Conservation (phyloP, 2,329 filamentous ascomycete genomes). For the Shiraia sp. region DNA sequence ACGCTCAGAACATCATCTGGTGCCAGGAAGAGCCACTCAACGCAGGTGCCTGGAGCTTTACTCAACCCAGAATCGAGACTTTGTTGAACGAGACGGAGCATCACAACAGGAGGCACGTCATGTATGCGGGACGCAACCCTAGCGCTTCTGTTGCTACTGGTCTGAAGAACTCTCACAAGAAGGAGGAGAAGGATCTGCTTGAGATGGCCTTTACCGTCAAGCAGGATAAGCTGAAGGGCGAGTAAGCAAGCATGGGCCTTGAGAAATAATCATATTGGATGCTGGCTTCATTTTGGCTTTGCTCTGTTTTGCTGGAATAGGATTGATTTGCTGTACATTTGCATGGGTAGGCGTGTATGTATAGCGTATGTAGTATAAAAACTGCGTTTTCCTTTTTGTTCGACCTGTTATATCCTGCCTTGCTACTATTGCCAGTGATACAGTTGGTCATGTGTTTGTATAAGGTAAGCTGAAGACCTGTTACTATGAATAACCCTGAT, state of each 20-base stretch:
- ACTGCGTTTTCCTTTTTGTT: slow-evolving; percentile 15
- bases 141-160: slow-evolving; percentile 94
- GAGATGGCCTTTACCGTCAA: slow-evolving; percentile 65
- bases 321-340: slow-evolving; percentile 29
- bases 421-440: neutral
- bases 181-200: slow-evolving; percentile 88
- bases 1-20: slow-evolving; percentile 97
- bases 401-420: neutral
- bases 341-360: slow-evolving; percentile 35
- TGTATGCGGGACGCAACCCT: slow-evolving; percentile 94
- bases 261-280: slow-evolving; percentile 6
- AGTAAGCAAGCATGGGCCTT: slow-evolving; percentile 46
- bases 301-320: slow-evolving; percentile 8
- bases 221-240: slow-evolving; percentile 69
- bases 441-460: no score
- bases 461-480: no score
- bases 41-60: slow-evolving; percentile 94
- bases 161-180: slow-evolving; percentile 82
- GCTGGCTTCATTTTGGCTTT: slow-evolving; percentile 1
- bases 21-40: slow-evolving; percentile 97
- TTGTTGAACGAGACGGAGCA: slow-evolving; percentile 89
- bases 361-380: slow-evolving; percentile 37
- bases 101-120: slow-evolving; percentile 92
- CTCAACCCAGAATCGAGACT: slow-evolving; percentile 97
- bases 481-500: no score